Base-by-base conservation (phyloP, 1,139 yeast genomes). In the Yamadazyma triangularis region DNA sequence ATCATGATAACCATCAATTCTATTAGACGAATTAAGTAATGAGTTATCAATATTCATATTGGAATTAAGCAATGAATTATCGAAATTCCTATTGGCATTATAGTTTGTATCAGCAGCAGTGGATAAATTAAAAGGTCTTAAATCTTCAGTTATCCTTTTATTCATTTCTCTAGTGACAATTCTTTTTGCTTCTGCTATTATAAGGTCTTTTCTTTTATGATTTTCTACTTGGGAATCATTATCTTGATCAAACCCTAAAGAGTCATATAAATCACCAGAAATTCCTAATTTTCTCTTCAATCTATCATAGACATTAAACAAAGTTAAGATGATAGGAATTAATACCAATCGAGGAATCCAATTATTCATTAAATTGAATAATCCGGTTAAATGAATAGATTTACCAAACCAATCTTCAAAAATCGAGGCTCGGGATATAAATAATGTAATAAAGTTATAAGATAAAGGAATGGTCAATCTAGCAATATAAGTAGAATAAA, bases 381-480 rank as follows among this genome's bases (percentile, higher is more conserved):
- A 63, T 4, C 88, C 83, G 4, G 89, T 79, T 37, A 85, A 59
- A 45, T 83, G 83, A 48, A 86, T 80, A 13, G 85, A 79, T 41
- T 73, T 69, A 13, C 94, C 94, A 39, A 82, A 70, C 65, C 89
- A 84, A 31, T 57, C 53, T 44, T 74, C 78, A 47, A 75, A 75
- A 8, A 60, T 45, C 34, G 75, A 69, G 11, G 50, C 48, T 11
- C 76, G 50, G 15, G 73, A 64, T 9, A 77, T 66, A 38, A 82
- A 68, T 30, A 86, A 60, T 23, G 85, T 83, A 35, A 85, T 56
- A 50, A 83, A 86, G 53, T 86, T 86, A 58, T 83, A 86, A 22
- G 86, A 77, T 41, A 86, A 64, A 3, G 95, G 95, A 10, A 86
- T 79, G 0, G 95, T 83, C 50, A 86, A 63, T 41, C 95, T 76